phyloP scores from a whole-genome alignment of 2,329 filamentous ascomycete species.

The Aspergillus brunneoviolaceus region DNA sequence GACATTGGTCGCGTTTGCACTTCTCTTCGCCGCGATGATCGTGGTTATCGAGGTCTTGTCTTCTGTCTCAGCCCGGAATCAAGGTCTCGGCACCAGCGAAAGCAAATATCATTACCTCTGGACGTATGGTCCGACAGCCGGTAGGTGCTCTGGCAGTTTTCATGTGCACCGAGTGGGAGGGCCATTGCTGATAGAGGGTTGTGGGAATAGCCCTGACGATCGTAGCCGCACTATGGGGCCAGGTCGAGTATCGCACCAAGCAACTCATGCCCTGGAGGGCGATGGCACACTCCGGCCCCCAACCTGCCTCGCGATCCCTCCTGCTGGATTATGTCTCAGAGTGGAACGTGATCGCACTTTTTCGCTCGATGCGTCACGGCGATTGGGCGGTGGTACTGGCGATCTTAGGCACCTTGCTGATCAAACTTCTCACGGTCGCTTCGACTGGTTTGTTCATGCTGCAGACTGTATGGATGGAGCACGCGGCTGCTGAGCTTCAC shows the following conservation, averaged over 20 bases:
- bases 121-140: too few species aligned
- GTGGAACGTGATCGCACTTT: constrained; percentile 11
- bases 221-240: constrained; percentile 13
- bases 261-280: constrained; percentile 13
- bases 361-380: background rate
- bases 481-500: background rate
- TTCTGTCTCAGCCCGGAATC: too few species aligned
- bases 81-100: too few species aligned
- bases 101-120: too few species aligned
- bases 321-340: constrained; percentile 14
- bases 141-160: too few species aligned
- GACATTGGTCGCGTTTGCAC: too few species aligned
- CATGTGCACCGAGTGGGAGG: too few species aligned
- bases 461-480: constrained; percentile 1
- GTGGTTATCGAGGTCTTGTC: too few species aligned
- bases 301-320: background rate
- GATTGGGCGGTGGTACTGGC: constrained; percentile 3
- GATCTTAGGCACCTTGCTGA: constrained; percentile 7
- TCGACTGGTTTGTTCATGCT: constrained; percentile 14
- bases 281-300: background rate
- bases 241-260: constrained; percentile 12
- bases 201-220: background rate
- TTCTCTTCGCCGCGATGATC: too few species aligned
- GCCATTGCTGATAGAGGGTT: too few species aligned
- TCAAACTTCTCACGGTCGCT: constrained; percentile 9